Base-by-base conservation (phyloP, 768 basidiomycete species). In the Pleurotus sapidus region DNA sequence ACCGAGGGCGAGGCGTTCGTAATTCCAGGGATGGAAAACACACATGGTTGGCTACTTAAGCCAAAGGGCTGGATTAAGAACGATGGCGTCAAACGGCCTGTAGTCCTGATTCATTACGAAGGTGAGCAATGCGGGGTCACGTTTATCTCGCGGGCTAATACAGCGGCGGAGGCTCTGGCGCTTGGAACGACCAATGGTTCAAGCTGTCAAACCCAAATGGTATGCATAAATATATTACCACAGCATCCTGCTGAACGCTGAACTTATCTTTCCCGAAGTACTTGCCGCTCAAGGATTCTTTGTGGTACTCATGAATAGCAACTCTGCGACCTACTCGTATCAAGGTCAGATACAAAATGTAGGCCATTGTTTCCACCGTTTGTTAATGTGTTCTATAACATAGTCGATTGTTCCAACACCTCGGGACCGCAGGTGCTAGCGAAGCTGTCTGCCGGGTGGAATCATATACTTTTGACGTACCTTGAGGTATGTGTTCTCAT, bases 251-350 rank as follows among this genome's bases (percentile, higher is more conserved):
- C 27, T 51, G 5, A 39, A 17, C 27, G 25, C 27, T 51, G 5
- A 39, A 17, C 27, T 30, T 9, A 9, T 4, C 2, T 4, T 51
- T 9, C 3, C 15, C 17, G 17, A 17, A 51, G 47, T 27, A 6
- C 24, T 48, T 27, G 47, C 47, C 6, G 34, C 49, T 8, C 49
- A 51, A 18, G 49, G 49, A n/a, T 51, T 51, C 49, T 51, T 51
- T 30, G 14, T 14, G 8, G 27, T 51, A 3, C 27, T 51, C 3
- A 51, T 51, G 9, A 38, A 34, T 11, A 34, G 30, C 30, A 34
- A 34, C 30, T 25, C 8, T 30, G 11, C 17, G 37, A 17, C 17
- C 17, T 11, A 25, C 11, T 14, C 25, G 42, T 20, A 7, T 45
- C n/a, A n/a, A 45, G 42, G 42, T 45, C 11, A n/a, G 42, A 4